Conservation (phyloP, 768 basidiomycete species). For the Lenzites betulinus region DNA sequence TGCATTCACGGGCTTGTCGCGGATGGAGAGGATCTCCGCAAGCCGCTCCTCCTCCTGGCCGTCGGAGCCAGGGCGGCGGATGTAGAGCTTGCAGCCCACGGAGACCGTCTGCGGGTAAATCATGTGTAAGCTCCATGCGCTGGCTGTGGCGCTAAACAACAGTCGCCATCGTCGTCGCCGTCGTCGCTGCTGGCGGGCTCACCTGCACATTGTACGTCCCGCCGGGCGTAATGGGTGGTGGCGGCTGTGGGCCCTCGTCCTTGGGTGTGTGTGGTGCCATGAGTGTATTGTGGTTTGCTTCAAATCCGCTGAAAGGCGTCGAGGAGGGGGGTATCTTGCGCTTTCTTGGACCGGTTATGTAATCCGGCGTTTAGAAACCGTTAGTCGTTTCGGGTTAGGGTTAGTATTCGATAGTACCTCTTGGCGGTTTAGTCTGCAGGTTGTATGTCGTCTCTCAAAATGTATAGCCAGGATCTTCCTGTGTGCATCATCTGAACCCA, state of each 20-base stretch:
- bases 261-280: constrained; percentile 36
- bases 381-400: too few species aligned
- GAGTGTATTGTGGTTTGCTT: constrained; percentile 5
- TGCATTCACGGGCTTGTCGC: constrained; percentile 74
- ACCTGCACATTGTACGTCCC: constrained; percentile 80
- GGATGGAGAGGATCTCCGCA: constrained; percentile 94
- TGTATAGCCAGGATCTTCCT: too few species aligned
- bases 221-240: constrained; percentile 69
- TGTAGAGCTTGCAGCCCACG: constrained; percentile 95
- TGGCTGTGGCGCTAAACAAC: constrained; percentile 24
- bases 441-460: too few species aligned
- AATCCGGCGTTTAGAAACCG: constrained; percentile 11
- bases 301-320: not conserved
- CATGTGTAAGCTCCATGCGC: constrained; percentile 21
- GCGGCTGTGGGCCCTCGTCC: constrained; percentile 43
- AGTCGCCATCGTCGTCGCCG: constrained; percentile 27
- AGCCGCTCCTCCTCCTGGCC: constrained; percentile 85
- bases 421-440: too few species aligned
- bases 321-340: constrained; percentile 16
- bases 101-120: constrained; percentile 63
- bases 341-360: constrained; percentile 14
- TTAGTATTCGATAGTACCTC: too few species aligned
- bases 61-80: constrained; percentile 74
- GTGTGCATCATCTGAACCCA: too few species aligned
- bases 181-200: constrained; percentile 33